Base-by-base conservation (phyloP, 352 stramenopile genomes). In the Blastocystis sp. region DNA sequence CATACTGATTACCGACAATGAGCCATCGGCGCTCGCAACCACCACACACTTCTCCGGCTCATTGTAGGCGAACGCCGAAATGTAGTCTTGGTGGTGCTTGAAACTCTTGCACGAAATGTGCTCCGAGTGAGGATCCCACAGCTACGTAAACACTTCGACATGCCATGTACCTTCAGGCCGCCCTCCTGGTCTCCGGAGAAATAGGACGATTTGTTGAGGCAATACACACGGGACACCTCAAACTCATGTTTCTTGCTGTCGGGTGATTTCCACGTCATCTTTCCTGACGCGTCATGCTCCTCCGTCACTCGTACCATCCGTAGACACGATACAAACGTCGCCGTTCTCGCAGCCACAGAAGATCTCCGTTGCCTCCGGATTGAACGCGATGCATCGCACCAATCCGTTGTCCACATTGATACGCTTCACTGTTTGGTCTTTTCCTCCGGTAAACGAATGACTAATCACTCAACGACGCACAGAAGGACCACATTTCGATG, bases 151-250 rank as follows among this genome's bases (percentile, higher is more conserved):
- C 46, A 27, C 18, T 27, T 14, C 32, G 24, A 16, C 24, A 49
- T 6, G 18, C 1, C 8, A 57, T 4, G 4, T 18, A 85, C 75
- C 34, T 76, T 85, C 16, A 85, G 32, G n/a, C 42, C 75, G 14
- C 75, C 75, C 32, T 85, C 48, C 46, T 85, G 24, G 29, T 85
- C 75, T 56, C 75, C 75, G 14, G 75, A 85, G 49, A 85, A 76
- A 53, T 46, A 85, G 63, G 63, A 72, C 14, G n/a, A 51, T 21
- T 85, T 34, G 21, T 85, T 65, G 36, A 85, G 29, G 16, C 36
- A 69, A 42, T 44, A 85, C 14, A 85, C 63, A 4, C 40, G 29
- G 18, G 48, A 85, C 8, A 85, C 49, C 42, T 81, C 69, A 18
- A 21, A 1, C 1, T 27, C 27, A n/a, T 81, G 69, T 38, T 64